Evolutionary conservation across 805 yeast genomes (phyloP), one percentile per base, ranked within the genome.

Genomic region (Candida qinlingensis): DNA sequence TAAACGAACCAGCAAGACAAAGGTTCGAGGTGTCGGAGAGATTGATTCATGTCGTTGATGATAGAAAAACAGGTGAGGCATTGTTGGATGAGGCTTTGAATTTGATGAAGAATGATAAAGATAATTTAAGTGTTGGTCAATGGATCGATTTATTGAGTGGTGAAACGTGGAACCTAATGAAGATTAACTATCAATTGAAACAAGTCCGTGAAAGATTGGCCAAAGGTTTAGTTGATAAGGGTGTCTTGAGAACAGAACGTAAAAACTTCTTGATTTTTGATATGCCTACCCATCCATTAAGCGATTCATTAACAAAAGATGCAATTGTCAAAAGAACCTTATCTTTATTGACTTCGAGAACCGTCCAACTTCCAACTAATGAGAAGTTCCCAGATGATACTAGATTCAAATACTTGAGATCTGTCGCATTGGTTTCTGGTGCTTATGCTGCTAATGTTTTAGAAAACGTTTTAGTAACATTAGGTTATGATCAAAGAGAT

Each of bases 241-340:
- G 99, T 26, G 84, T 94, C 41, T 76, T 95, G 61, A 83, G 97
- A 71, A 94, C 99, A 7, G 99, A 94, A 68, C 81, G 96, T 67
- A 89, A 91, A 65, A 94, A 89, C 70, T 94, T 94, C 65, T 81
- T 94, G 61, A 72, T 94, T 46, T 94, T 94, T 60, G 99, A 94
- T 67, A 94, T 94, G 97, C 96, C 99, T 31, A 94, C 99, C 7
- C 99, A 95, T 68, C 99, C 99, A 7, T 80, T 94, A 11, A 85
- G 91, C 33, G 99, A 94, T 67, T 77, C 85, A 40, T 72, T 81
- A 54, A 83, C 96, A 44, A 94, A 94, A 68, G 96, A 88, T 56
- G 81, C 83, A 47, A 77, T 94, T 48, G 81, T 83, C 48, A 75
- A 81, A 50, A 79, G 97, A 59, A 80, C 89, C 29, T 71, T 90